phyloP scores from a whole-genome alignment of 106 monocot species.

The Apostasia shenzhenica region DNA sequence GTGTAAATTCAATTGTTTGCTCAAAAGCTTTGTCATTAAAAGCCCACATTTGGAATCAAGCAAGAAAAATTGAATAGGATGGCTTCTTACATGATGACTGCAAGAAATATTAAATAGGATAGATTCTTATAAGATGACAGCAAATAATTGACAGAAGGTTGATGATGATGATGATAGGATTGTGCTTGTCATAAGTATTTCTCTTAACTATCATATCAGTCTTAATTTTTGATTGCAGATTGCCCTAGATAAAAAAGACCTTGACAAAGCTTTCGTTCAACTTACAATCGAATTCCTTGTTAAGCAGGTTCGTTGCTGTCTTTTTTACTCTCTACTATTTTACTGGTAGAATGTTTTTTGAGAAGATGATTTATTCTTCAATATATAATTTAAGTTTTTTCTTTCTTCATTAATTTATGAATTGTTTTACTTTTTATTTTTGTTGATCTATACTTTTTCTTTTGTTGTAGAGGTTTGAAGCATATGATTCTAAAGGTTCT shows the following conservation, averaged over 20 bases:
- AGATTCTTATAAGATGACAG: too few relatives aligned
- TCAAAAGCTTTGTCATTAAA: too few relatives aligned
- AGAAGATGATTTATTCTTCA: not conserved
- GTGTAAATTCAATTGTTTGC: too few relatives aligned
- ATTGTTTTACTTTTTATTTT: slow-evolving; percentile 2
- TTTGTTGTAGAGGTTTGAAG: slow-evolving; percentile 81
- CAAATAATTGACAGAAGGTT: too few relatives aligned
- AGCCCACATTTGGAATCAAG: not conserved
- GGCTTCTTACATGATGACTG: too few relatives aligned
- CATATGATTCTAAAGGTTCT: slow-evolving; percentile 75
- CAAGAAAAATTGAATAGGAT: not conserved
- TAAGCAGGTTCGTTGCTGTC: slow-evolving; percentile 55
- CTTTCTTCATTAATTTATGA: not conserved
- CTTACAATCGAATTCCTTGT: slow-evolving; percentile 76
- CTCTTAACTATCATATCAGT: not conserved
- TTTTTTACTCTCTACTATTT: not conserved
- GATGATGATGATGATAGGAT: too few relatives aligned
- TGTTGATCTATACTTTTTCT: not conserved
- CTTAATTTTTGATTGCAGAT: slow-evolving; percentile 45
- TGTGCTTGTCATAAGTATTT: not conserved
- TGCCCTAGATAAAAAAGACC: slow-evolving; percentile 87
- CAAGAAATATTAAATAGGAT: too few relatives aligned
- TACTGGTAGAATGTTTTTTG: not conserved
- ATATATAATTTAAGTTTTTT: not conserved
- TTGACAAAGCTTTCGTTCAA: slow-evolving; percentile 87